Percentiles rank a stretch among this genome's conserved stretches.
These are phyloP conservation scores for Kwoniella sp. DNA, from an alignment of 768 basidiomycete species.

Conservation along the genomic window DNA sequence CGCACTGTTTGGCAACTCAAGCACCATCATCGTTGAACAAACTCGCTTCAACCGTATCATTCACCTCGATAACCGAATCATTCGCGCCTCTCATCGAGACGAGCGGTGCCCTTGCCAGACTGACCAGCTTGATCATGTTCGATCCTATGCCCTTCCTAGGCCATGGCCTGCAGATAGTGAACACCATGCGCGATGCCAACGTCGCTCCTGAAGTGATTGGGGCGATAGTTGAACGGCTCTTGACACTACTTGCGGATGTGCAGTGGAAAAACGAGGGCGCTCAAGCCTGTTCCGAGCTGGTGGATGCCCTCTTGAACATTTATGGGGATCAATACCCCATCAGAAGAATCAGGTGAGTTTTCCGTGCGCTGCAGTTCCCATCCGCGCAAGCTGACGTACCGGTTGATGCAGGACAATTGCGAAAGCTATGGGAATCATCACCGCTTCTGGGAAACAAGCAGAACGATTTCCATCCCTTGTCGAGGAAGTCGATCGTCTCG, in stretches of 20 bases:
- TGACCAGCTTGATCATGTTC: constrained; percentile 10
- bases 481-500: constrained; percentile 3
- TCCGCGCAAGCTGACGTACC: no score
- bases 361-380: constrained; percentile 60
- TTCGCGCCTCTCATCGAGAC: constrained; percentile 3
- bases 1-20: constrained; percentile 25
- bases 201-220: constrained; percentile 21
- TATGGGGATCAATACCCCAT: constrained; percentile 34
- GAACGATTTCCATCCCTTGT: constrained; percentile 50
- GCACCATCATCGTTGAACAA: no score
- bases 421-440: constrained; percentile 62
- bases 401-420: constrained; percentile 56
- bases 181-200: constrained; percentile 2
- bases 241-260: constrained; percentile 29
- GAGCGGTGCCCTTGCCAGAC: background rate
- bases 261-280: constrained; percentile 30
- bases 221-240: constrained; percentile 48
- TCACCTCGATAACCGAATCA: background rate
- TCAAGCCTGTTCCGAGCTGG: constrained; percentile 18
- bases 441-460: constrained; percentile 50
- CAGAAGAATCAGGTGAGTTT: constrained; percentile 27
- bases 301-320: constrained; percentile 20
- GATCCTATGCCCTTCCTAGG: constrained; percentile 4
- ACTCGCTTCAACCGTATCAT: no score
- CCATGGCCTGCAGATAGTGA: constrained; percentile 1